Base-by-base conservation (phyloP, 2,329 filamentous ascomycete genomes). In the Monilinia aucupariae region DNA sequence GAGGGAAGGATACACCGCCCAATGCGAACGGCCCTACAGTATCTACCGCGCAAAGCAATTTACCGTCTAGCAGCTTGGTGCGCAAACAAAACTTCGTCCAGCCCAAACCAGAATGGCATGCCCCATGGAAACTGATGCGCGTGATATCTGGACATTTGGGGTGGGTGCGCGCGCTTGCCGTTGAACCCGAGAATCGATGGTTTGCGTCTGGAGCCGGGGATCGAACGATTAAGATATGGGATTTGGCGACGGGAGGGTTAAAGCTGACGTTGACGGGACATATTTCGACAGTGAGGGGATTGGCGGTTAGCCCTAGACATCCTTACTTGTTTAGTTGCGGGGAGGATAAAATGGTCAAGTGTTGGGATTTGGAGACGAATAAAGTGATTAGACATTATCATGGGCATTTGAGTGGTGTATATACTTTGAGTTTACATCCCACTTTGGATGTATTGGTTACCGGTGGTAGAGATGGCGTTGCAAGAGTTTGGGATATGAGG, bases 271-370 rank as follows among this genome's bases (percentile, higher is more conserved):
- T 97, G 65, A 97, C 93, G 1, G 93, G 93, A 43, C 93, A 97
- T 76, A 97, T 96, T 72, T 96, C 91, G 55, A 96, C 91, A 5
- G 92, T 97, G 0, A 87, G 92, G 60, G 94, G 94, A 2, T 82
- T 99, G 54, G 94, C 93, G 0, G 91, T 99, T 9, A 96, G 91
- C 25, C 90, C 92, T 20, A 82, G 94, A 53, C 94, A 99, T 77
- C 96, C 94, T 0, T 99, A 99, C 74, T 83, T 99, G 12, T 99
- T 99, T 77, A 96, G 92, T 13, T 99, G 94, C 73, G 96, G 91
- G 64, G 94, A 99, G 77, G 94, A 99, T 76, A 99, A 99, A 80
- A 97, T 97, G 92, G 94, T 99, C 66, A 99, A 99, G 78, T 99
- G 94, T 78, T 99, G 94, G 94, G 94, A 99, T 78, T 79, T 99